Conservation (phyloP, 2,329 filamentous ascomycete genomes). For the Fusarium tupiense region DNA sequence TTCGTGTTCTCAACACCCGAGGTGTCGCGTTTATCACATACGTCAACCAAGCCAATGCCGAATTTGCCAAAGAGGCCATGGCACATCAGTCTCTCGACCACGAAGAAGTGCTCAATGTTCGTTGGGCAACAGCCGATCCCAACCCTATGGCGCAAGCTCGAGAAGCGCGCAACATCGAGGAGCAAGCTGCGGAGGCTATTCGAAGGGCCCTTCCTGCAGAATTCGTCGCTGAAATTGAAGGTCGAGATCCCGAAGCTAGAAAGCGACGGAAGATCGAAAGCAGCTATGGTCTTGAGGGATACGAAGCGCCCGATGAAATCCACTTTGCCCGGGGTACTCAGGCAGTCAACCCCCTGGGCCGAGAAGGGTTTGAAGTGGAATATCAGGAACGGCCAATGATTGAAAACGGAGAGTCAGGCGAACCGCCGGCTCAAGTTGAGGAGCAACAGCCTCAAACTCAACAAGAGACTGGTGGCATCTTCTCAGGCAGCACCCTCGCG, state of each 20-base stretch:
- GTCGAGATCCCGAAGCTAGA: conserved; percentile 83
- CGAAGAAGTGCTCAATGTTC: conserved; percentile 90
- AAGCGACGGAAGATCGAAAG: conserved; percentile 92
- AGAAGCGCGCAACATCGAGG: conserved; percentile 88
- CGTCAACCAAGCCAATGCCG: conserved; percentile 85
- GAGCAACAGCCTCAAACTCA: conserved; percentile 51
- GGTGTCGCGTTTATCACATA: conserved; percentile 98
- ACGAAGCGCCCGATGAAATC: conserved; percentile 92
- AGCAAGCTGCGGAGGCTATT: conserved; percentile 95
- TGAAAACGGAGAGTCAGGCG: conserved; percentile 62
- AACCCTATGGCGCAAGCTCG: conserved; percentile 95
- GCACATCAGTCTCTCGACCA: conserved; percentile 92
- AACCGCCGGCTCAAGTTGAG: conserved; percentile 44
- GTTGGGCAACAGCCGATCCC: conserved; percentile 96
- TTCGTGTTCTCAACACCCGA: conserved; percentile 84
- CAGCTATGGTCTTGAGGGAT: conserved; percentile 87
- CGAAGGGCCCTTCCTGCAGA: conserved; percentile 86
- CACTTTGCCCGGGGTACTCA: conserved; percentile 86
- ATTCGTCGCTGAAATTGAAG: conserved; percentile 94
- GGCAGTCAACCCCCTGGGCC: conserved; percentile 68
- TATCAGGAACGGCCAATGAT: conserved; percentile 68
- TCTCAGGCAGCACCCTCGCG: conserved; percentile 83
- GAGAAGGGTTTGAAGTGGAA: conserved; percentile 70
- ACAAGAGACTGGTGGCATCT: conserved; percentile 68
- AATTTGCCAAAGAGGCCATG: conserved; percentile 97